Conservation (phyloP, 208 protist species). For the Sergeia podlipaevii region DNA sequence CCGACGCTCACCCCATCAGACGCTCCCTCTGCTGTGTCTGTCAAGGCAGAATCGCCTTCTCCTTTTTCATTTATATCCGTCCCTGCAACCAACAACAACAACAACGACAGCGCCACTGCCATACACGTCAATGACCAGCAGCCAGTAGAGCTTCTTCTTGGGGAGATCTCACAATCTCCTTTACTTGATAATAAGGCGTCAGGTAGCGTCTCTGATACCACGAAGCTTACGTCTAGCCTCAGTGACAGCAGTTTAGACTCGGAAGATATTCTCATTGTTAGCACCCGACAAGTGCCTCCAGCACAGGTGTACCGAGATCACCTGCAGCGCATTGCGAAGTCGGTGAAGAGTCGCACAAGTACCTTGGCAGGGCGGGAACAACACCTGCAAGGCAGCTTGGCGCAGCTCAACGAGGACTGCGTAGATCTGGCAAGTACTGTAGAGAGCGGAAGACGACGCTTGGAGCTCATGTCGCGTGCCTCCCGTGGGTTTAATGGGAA, state of each 20-base stretch:
- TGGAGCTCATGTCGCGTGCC: constrained; percentile 28
- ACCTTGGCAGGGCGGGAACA: constrained; percentile 33
- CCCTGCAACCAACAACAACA: too few relatives aligned
- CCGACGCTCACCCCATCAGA: too few relatives aligned
- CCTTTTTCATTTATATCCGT: too few relatives aligned
- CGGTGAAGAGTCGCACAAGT: constrained; percentile 25
- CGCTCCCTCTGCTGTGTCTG: too few relatives aligned
- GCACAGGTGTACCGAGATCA: constrained; percentile 45
- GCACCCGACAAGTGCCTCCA: constrained; percentile 31
- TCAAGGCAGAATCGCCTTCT: too few relatives aligned
- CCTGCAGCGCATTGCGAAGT: constrained; percentile 23
- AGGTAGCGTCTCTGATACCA: too few relatives aligned
- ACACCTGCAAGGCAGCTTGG: constrained; percentile 29
- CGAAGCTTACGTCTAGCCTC: too few relatives aligned
- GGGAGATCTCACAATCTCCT: too few relatives aligned
- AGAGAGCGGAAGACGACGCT: constrained; percentile 25
- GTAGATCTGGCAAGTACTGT: constrained; percentile 33
- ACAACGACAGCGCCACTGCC: constrained; percentile 4
- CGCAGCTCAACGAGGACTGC: constrained; percentile 63
- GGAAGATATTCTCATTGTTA: constrained; percentile 36
- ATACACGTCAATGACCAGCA: too few relatives aligned
- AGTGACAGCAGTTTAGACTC: constrained; percentile 4
- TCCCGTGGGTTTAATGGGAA: neutral
- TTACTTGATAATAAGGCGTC: too few relatives aligned
- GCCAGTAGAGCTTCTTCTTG: too few relatives aligned